Percentiles rank a stretch among this genome's conserved stretches.
These are phyloP conservation scores for Artemisia tridentata DNA, from an alignment of 129 eudicot genomes.

Conservation along the genomic window DNA sequence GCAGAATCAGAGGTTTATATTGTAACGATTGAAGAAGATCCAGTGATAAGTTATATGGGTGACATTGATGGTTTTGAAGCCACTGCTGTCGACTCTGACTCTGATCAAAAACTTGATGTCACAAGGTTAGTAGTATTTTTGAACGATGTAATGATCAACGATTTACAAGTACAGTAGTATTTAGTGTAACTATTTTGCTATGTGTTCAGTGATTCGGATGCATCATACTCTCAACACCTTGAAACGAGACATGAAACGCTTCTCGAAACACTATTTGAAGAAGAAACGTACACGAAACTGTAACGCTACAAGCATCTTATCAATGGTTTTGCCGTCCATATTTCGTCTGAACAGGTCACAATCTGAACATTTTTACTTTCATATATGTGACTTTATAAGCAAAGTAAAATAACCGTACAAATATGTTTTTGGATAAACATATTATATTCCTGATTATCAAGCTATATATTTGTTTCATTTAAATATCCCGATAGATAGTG, in stretches of 20 bases:
- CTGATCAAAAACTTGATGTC: conserved; percentile 76
- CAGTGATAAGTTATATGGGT: conserved; percentile 84
- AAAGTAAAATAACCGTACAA: not conserved
- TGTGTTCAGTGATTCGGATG: conserved; percentile 65
- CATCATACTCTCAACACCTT: conserved; percentile 74
- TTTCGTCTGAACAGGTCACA: conserved; percentile 93
- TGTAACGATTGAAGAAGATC: conserved; percentile 83
- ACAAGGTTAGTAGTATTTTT: conserved; percentile 61
- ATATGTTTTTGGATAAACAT: not conserved
- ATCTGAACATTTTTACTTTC: conserved; percentile 16
- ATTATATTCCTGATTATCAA: too few species aligned
- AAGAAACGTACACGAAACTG: conserved; percentile 75
- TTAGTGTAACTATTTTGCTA: not conserved
- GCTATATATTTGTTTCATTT: not conserved
- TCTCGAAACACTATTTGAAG: conserved; percentile 66
- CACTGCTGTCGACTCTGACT: conserved; percentile 84
- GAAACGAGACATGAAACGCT: conserved; percentile 77
- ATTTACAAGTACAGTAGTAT: too few species aligned
- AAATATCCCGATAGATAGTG: not conserved
- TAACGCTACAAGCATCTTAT: conserved; percentile 92
- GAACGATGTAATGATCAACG: not conserved
- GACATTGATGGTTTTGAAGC: conserved; percentile 82
- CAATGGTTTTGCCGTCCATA: conserved; percentile 89
- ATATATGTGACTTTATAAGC: not conserved
- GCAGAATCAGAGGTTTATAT: conserved; percentile 69